Evolutionary conservation across 495 filamentous ascomycete genomes (phyloP).

Genomic region (Neohortaea acidophila): DNA sequence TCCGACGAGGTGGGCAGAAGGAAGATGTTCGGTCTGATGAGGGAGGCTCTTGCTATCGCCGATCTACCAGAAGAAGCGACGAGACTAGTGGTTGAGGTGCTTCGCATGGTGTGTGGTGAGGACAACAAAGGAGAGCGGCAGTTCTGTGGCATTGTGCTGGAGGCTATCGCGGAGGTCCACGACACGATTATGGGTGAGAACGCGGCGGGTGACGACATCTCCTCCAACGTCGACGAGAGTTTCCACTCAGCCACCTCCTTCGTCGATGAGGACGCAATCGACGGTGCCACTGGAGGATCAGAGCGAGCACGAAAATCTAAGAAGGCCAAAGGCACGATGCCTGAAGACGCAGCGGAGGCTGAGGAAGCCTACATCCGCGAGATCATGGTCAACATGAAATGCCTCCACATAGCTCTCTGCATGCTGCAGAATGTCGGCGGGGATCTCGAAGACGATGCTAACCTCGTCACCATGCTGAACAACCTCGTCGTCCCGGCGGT

Average conservation of each 20-base stretch:
- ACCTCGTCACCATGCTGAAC: conserved; percentile 88
- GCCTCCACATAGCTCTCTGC: conserved; percentile 90
- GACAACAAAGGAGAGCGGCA: conserved; percentile 72
- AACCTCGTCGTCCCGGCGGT: conserved; percentile 92
- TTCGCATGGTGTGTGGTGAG: conserved; percentile 64
- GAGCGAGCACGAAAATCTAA: no score
- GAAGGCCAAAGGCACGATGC: conserved; percentile 34
- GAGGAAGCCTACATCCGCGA: conserved; percentile 63
- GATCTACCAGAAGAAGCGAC: conserved; percentile 87
- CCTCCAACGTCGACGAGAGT: conserved; percentile 48
- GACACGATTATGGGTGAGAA: conserved; percentile 55
- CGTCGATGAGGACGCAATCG: conserved; percentile 34
- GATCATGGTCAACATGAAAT: conserved; percentile 96
- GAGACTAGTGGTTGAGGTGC: conserved; percentile 67
- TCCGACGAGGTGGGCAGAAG: conserved; percentile 85
- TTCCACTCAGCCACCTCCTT: conserved; percentile 89
- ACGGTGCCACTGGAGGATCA: conserved; percentile 37
- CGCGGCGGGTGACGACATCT: conserved; percentile 35
- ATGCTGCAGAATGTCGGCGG: conserved; percentile 87
- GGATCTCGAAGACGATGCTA: conserved; percentile 67
- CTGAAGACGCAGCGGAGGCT: conserved; percentile 22
- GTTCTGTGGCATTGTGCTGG: conserved; percentile 82
- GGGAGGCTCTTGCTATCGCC: conserved; percentile 69
- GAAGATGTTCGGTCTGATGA: conserved; percentile 82
- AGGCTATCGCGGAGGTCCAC: conserved; percentile 89